Base-by-base conservation (phyloP, 2,329 filamentous ascomycete species). In the Alternaria ethzedia region DNA sequence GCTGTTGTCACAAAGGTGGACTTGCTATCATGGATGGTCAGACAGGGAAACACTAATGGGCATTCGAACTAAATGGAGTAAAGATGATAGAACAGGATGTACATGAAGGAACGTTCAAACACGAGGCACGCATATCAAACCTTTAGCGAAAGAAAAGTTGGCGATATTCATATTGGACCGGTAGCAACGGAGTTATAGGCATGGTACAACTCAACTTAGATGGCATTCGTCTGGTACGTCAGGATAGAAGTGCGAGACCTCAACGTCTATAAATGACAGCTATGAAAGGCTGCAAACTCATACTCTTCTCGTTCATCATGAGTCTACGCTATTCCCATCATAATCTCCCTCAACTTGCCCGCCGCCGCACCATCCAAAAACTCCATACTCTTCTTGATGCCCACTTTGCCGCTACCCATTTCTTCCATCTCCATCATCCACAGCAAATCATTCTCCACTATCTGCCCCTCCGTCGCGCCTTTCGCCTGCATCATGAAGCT, bases 1-100 rank as follows among this genome's bases (percentile, higher is more conserved):
- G 96, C 93, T 8, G 89, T 99, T 9, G 94, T 96, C 8, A 98
- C 96, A 30, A 99, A 99, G 87, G 96, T 99, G 6, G 96, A 99
- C 82, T 81, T 99, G 73, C 82, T 99, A 74, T 94, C 90, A 45
- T 99, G 93, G 90, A 89, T 99, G 87, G 89, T 98, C 2, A 71
- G 69, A n/a, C 66, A 71, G 66, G 69, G 70, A 20, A 51, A 45
- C 28, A 32, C 57, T n/a, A 69, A 65, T 46, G 63, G 61, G 4
- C n/a, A 12, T 4, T 25, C 45, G 4, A 47, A 45, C 28, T 63
- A 63, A 30, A 41, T 21, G 25, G 10, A 2, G 15, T 23, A 17
- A 1, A 32, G 11, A 23, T 2, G 23, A n/a, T 32, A 15, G 10
- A 32, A 23, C 12, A 6, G 5, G 15, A 47, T 20, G 20, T 8